These are phyloP conservation scores for Cryphonectria nitschkei DNA, from an alignment of 2,329 filamentous ascomycete species.

Conservation along the genomic window DNA sequence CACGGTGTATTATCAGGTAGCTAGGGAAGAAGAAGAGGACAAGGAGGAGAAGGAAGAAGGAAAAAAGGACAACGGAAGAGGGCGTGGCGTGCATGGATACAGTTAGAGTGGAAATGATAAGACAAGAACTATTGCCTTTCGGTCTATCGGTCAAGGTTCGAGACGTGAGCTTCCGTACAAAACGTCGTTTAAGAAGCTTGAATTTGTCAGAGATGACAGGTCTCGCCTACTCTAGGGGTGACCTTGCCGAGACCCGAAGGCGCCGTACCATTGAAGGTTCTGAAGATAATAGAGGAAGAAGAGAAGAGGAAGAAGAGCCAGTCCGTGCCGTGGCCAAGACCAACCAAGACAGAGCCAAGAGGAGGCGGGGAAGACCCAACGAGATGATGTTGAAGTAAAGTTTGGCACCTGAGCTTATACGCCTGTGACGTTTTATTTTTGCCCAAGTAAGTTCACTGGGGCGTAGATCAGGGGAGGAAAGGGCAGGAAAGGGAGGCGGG, in stretches of 20 bases:
- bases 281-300: neutral
- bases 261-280: neutral
- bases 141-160: neutral
- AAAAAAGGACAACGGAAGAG: too few species aligned
- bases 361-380: neutral
- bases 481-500: neutral
- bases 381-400: neutral
- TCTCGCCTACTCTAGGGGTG: neutral
- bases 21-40: too few species aligned
- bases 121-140: neutral
- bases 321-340: neutral
- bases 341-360: neutral
- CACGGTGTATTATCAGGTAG: neutral
- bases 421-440: neutral
- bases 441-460: neutral
- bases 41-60: too few species aligned
- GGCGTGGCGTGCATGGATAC: too few species aligned
- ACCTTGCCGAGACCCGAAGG: neutral
- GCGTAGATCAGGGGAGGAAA: neutral
- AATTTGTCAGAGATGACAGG: neutral
- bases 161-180: neutral
- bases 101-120: neutral
- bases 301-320: neutral
- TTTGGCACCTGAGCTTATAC: neutral
- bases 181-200: neutral